Conservation (phyloP, 495 filamentous ascomycete species). For the Aspergillus affinis region DNA sequence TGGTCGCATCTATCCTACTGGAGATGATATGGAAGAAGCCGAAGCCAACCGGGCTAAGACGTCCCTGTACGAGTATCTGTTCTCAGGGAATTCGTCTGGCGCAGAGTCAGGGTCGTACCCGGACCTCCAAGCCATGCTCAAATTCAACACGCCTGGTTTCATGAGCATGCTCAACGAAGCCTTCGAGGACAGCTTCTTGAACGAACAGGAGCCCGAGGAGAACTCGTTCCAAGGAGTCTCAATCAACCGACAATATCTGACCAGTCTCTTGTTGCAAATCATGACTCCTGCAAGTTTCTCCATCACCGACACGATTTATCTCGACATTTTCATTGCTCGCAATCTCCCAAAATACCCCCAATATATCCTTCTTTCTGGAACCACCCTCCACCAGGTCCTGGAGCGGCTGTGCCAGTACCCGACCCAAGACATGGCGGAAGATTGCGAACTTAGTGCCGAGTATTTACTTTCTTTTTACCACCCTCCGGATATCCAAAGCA, state of each 20-base stretch:
- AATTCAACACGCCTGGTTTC: constrained; percentile 87
- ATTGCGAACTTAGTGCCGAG: constrained; percentile 93
- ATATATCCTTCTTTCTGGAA: constrained; percentile 87
- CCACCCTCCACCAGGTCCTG: constrained; percentile 77
- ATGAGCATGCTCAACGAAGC: constrained; percentile 96
- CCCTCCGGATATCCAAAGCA: constrained; percentile 71
- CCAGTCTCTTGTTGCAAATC: constrained; percentile 84
- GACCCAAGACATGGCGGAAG: constrained; percentile 76
- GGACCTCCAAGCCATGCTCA: constrained; percentile 77
- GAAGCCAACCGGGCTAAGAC: constrained; percentile 75
- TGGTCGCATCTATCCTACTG: constrained; percentile 86
- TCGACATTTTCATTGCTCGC: constrained; percentile 97
- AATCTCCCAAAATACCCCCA: constrained; percentile 96
- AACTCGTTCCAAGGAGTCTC: constrained; percentile 51
- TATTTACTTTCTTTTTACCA: constrained; percentile 93
- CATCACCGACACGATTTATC: constrained; percentile 81
- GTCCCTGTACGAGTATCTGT: constrained; percentile 87
- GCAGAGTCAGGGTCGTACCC: constrained; percentile 67
- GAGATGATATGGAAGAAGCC: constrained; percentile 64
- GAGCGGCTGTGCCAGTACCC: constrained; percentile 83
- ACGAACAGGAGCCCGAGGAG: constrained; percentile 54
- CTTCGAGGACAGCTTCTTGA: constrained; percentile 92
- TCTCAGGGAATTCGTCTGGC: constrained; percentile 67
- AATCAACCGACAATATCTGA: constrained; percentile 85
- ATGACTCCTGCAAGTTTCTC: constrained; percentile 74